phyloP scores from a whole-genome alignment of 345 rosid species.

The Pugionium cornutum region DNA sequence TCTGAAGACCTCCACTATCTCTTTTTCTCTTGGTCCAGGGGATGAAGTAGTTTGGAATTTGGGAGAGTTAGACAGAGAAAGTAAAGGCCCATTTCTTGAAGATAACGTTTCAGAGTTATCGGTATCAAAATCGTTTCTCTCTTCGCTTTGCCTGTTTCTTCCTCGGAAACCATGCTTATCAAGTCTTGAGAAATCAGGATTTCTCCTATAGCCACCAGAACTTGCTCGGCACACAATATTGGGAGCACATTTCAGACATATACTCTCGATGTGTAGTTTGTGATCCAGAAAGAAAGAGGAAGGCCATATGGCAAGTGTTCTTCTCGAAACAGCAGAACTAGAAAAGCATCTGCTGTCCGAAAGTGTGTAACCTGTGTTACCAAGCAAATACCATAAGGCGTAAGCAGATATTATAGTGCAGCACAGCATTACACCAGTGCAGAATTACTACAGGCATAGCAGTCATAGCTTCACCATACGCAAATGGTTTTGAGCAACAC shows the following conservation, averaged over 20 bases:
- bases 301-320: slow-evolving; percentile 42
- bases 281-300: slow-evolving; percentile 40
- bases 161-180: slow-evolving; percentile 58
- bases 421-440: neutral
- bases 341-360: slow-evolving; percentile 49
- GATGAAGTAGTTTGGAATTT: slow-evolving; percentile 73
- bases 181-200: slow-evolving; percentile 70
- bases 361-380: slow-evolving; percentile 53
- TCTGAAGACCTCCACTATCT: slow-evolving; percentile 82
- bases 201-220: slow-evolving; percentile 63
- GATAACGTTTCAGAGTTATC: slow-evolving; percentile 60
- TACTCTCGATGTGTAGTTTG: slow-evolving; percentile 39
- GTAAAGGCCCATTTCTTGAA: slow-evolving; percentile 64
- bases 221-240: slow-evolving; percentile 59
- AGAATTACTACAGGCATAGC: neutral
- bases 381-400: neutral
- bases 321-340: slow-evolving; percentile 51
- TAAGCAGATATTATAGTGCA: slow-evolving; percentile 9
- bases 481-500: too few relatives aligned
- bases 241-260: slow-evolving; percentile 42
- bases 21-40: slow-evolving; percentile 82
- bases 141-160: slow-evolving; percentile 63
- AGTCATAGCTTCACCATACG: neutral
- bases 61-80: slow-evolving; percentile 58
- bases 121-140: slow-evolving; percentile 51